Base-by-base conservation (phyloP, 805 yeast species). In the Candida nitratophila region DNA sequence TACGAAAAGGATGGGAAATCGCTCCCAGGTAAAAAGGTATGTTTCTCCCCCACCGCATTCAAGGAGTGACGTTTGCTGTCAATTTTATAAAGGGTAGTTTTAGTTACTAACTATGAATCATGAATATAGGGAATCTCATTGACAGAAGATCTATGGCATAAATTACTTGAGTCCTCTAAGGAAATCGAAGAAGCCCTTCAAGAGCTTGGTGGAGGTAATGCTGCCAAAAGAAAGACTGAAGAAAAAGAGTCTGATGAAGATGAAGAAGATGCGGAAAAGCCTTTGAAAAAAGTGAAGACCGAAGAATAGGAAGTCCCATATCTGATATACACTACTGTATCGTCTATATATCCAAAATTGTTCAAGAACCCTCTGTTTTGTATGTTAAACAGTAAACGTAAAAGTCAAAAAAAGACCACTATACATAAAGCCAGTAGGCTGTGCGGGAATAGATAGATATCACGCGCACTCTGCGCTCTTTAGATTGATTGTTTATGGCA, bases 1-100 rank as follows among this genome's bases (percentile, higher is more conserved):
- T 90, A 87, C 61, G 77, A 79, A 41, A 66, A 70, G n/a, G 61
- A 69, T 3, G 83, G 83, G 6, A 82, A 79, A 47, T 70, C 73
- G 66, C 73, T 73, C 47, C 98, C 98, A 0, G 95, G 96, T 1
- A 83, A 79, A 56, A 90, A 90, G 63, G 83, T 66, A 48, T 42
- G 67, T 50, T n/a, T 9, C 15, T 11, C 5, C 15, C 17, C 20
- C 11, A 8, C 29, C n/a, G n/a, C n/a, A n/a, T 26, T 26, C 11
- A 8, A 26, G 11, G 29, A 26, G 11, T 11, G 11, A 26, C 11
- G 11, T 26, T 26, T 26, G 7, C 10, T 26, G 7, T 26, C 29
- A 26, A 8, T 26, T 26, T n/a, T n/a, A n/a, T n/a, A n/a, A n/a
- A n/a, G n/a, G n/a, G n/a, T n/a, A n/a, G n/a, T n/a, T n/a, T n/a